These are phyloP conservation scores for Neurospora sp. DNA, from an alignment of 495 filamentous ascomycete species.

Conservation along the genomic window DNA sequence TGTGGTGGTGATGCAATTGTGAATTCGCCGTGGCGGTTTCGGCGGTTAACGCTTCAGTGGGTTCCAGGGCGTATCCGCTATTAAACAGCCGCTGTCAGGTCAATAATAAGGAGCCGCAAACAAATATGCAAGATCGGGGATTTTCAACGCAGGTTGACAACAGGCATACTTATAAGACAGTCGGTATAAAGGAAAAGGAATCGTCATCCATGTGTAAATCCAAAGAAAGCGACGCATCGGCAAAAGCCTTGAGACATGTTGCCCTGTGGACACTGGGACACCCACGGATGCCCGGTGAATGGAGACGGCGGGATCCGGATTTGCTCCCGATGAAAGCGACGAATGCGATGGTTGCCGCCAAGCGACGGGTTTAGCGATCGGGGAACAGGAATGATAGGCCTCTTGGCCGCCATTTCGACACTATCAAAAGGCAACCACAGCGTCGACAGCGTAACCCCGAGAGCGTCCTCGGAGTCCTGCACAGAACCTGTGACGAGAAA, in stretches of 20 bases:
- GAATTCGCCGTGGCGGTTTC: neutral
- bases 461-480: neutral
- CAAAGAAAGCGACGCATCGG: neutral
- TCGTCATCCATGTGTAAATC: neutral
- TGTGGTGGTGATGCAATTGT: neutral
- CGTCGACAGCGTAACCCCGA: neutral
- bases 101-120: neutral
- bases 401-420: neutral
- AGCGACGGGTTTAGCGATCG: neutral
- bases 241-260: neutral
- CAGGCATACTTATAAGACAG: neutral
- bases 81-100: neutral
- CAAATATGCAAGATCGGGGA: neutral
- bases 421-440: neutral
- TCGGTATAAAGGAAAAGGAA: neutral
- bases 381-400: neutral
- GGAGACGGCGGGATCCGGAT: neutral
- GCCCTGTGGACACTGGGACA: neutral
- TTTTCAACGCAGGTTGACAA: neutral
- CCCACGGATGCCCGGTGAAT: neutral
- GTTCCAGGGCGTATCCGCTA: neutral
- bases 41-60: neutral
- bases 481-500: neutral
- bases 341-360: neutral
- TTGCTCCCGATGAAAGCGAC: neutral